These are phyloP conservation scores for Penicillium pulvis DNA, from an alignment of 495 filamentous ascomycete genomes.

Conservation along the genomic window DNA sequence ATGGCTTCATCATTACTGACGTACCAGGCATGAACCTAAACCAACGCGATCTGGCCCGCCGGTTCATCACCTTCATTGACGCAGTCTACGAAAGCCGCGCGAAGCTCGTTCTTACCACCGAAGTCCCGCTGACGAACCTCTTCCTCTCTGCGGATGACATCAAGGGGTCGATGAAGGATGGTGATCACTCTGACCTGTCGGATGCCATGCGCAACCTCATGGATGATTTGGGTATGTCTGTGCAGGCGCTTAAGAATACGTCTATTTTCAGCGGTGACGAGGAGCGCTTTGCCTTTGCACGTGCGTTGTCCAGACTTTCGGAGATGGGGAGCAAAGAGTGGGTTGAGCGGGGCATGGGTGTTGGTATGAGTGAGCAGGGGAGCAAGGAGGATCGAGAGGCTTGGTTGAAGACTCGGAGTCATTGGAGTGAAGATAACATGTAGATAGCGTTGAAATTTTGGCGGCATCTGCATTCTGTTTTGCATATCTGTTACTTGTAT, in stretches of 20 bases:
- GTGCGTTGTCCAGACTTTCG: constrained; percentile 77
- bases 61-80: constrained; percentile 98
- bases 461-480: neutral
- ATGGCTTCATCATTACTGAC: constrained; percentile 87
- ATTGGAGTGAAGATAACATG: constrained; percentile 76
- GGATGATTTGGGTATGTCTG: constrained; percentile 90
- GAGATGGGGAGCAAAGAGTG: constrained; percentile 96
- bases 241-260: constrained; percentile 79
- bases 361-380: constrained; percentile 50
- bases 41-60: constrained; percentile 82
- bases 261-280: constrained; percentile 93
- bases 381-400: constrained; percentile 63
- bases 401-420: constrained; percentile 66
- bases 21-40: constrained; percentile 88
- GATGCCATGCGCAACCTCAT: constrained; percentile 87
- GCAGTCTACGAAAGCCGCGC: constrained; percentile 86
- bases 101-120: constrained; percentile 92
- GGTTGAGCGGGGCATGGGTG: constrained; percentile 86
- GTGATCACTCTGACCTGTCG: constrained; percentile 62
- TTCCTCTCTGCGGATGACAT: constrained; percentile 87
- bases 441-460: constrained; percentile 26
- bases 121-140: constrained; percentile 77
- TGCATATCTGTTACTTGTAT: neutral
- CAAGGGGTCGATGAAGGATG: constrained; percentile 38
- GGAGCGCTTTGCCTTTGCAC: constrained; percentile 93